Conservation (phyloP, 1,139 yeast species). For the Candida labiduridarum region DNA sequence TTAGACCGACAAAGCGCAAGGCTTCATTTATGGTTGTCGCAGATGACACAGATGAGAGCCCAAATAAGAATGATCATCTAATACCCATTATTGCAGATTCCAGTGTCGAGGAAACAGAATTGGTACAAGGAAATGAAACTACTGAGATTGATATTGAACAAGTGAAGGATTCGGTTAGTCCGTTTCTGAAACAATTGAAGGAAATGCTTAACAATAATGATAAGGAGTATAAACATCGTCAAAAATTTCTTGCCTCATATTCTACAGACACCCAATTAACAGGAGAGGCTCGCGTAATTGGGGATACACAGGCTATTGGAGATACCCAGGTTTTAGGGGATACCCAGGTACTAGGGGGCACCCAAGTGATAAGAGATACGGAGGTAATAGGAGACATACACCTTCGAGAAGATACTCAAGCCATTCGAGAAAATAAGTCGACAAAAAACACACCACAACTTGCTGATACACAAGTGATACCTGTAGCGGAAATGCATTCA, state of each 20-base stretch:
- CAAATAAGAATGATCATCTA: background rate
- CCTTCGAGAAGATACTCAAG: background rate
- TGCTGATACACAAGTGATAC: constrained; percentile 9
- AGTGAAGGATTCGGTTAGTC: background rate
- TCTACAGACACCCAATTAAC: background rate
- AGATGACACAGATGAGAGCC: background rate
- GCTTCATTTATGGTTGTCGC: background rate
- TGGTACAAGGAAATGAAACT: background rate
- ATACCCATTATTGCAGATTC: background rate
- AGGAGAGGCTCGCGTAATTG: background rate
- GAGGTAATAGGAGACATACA: background rate
- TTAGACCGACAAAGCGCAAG: background rate
- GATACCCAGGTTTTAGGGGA: background rate
- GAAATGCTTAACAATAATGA: constrained; percentile 1
- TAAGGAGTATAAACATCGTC: background rate
- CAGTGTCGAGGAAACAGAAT: background rate
- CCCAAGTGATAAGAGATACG: constrained; percentile 5
- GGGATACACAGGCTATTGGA: background rate
- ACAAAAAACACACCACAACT: background rate
- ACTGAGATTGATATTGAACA: constrained; percentile 1
- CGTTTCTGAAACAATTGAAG: constrained; percentile 2
- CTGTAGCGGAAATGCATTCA: background rate
- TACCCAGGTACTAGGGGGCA: constrained; percentile 4
- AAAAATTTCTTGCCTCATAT: background rate
- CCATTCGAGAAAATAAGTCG: background rate